phyloP scores from a whole-genome alignment of 176 grass and related monocot genomes.

The Bothriochloa decipiens region DNA sequence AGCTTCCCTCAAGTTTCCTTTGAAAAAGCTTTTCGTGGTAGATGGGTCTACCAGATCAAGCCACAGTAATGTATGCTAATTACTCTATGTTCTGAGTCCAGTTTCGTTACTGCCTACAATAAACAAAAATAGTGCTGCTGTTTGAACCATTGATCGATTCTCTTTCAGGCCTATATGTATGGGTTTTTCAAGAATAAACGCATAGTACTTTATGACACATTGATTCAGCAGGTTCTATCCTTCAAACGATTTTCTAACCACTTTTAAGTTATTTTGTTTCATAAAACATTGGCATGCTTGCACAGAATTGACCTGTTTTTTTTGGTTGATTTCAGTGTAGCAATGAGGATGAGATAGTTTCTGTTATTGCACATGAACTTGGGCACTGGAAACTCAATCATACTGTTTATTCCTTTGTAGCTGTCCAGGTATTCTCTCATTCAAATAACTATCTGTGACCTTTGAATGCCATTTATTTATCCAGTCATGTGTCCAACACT shows the following conservation, averaged over 20 bases:
- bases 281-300: neutral
- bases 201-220: constrained; percentile 98
- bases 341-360: constrained; percentile 93
- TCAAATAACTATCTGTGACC: constrained; percentile 15
- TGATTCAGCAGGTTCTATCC: constrained; percentile 88
- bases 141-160: constrained; percentile 37
- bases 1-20: constrained; percentile 91
- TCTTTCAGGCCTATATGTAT: constrained; percentile 97
- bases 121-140: constrained; percentile 3
- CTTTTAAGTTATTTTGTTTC: constrained; percentile 10
- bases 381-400: constrained; percentile 99
- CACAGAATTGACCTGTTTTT: constrained; percentile 1
- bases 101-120: constrained; percentile 4
- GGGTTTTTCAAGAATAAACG: constrained; percentile 99
- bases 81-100: neutral
- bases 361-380: constrained; percentile 98
- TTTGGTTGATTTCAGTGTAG: constrained; percentile 67
- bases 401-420: constrained; percentile 88
- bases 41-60: constrained; percentile 98
- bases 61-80: constrained; percentile 89
- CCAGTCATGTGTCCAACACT: neutral
- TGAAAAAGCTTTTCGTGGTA: constrained; percentile 95
- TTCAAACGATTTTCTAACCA: neutral
- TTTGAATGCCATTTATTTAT: constrained; percentile 2
- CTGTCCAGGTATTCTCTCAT: constrained; percentile 77